Evolutionary conservation across 192 early-diverging fungal species (phyloP), one percentile per base, ranked within the genome.

Genomic region (Coemansia sp.): DNA sequence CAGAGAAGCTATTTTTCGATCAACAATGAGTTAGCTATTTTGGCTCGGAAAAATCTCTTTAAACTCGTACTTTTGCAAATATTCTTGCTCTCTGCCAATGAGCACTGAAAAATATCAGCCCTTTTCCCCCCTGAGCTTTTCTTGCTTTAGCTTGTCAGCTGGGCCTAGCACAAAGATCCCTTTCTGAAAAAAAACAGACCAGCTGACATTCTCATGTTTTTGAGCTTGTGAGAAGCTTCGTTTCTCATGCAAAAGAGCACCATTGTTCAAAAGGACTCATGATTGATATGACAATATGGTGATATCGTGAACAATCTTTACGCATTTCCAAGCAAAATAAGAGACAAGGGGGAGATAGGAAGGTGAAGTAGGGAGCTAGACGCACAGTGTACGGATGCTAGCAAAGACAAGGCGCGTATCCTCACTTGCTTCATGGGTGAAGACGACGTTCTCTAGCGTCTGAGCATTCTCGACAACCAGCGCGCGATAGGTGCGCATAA

Each of bases 401-500:
- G 29, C 59, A 63, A 68, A 81, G 36, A 69, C 79, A 66, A 62
- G 62, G 60, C 72, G 64, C 27, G 52, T 33, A 34, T 81, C 79
- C 29, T 59, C 57, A 52, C 65, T 75, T 45, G 65, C 64, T 19
- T 78, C 75, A 11, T 59, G 64, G 17, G 83, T 74, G 41, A 84
- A 86, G 7, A 78, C 83, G 23, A 72, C 59, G 20, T 37, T 50
- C 60, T 86, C 84, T 13, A 86, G 73, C 6, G 64, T 64, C 20
- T 54, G 54, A 19, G 72, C 70, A 36, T 80, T 81, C 10, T 66
- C 82, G 19, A 74, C 63, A 22, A 86, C 54, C 68, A 83, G 81
- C 30, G 63, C 66, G 42, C 79, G 74, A 37, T 86, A 83, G n/a
- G 79, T 74, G 66, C 84, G 84, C 64, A 82, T 67, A 59, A 84